Percentiles rank a stretch among this genome's conserved stretches.
These are phyloP conservation scores for Eucalyptus erythrocorys DNA, from an alignment of 345 rosid species.

Conservation along the genomic window DNA sequence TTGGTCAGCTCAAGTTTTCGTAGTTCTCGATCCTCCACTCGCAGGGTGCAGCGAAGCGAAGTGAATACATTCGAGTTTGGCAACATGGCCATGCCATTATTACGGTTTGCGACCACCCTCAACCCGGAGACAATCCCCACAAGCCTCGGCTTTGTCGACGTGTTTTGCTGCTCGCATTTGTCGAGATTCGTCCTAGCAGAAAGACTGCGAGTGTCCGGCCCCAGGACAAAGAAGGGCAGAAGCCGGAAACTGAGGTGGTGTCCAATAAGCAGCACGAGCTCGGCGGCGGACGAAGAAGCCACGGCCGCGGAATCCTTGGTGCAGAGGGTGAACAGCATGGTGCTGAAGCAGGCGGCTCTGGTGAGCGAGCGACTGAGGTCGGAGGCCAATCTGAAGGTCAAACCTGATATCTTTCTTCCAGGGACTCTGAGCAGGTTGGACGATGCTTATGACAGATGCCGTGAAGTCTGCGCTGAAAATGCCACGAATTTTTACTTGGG, in stretches of 20 bases:
- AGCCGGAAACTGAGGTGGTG: constrained; percentile 11
- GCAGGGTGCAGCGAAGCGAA: not conserved
- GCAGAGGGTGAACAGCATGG: constrained; percentile 71
- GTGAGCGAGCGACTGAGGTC: constrained; percentile 38
- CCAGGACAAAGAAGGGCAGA: not conserved
- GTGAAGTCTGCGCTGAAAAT: constrained; percentile 41
- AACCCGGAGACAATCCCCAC: constrained; percentile 4
- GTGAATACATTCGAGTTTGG: not conserved
- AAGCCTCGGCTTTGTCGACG: constrained; percentile 14
- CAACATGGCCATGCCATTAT: constrained; percentile 23
- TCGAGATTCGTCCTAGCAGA: not conserved
- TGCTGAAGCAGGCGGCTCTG: constrained; percentile 75
- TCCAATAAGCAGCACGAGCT: constrained; percentile 13
- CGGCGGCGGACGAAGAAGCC: constrained; percentile 21
- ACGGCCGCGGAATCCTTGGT: constrained; percentile 40
- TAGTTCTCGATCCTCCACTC: not conserved
- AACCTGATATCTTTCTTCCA: constrained; percentile 34
- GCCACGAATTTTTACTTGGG: constrained; percentile 50
- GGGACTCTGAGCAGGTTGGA: constrained; percentile 41
- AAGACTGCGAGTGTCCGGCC: not conserved
- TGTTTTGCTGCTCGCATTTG: constrained; percentile 2
- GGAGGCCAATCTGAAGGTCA: constrained; percentile 28
- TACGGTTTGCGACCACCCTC: constrained; percentile 13
- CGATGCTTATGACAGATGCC: constrained; percentile 40
- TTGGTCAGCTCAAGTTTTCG: not conserved